Evolutionary conservation across 768 basidiomycete species (phyloP).

Genomic region (Tubosaeta sp.): DNA sequence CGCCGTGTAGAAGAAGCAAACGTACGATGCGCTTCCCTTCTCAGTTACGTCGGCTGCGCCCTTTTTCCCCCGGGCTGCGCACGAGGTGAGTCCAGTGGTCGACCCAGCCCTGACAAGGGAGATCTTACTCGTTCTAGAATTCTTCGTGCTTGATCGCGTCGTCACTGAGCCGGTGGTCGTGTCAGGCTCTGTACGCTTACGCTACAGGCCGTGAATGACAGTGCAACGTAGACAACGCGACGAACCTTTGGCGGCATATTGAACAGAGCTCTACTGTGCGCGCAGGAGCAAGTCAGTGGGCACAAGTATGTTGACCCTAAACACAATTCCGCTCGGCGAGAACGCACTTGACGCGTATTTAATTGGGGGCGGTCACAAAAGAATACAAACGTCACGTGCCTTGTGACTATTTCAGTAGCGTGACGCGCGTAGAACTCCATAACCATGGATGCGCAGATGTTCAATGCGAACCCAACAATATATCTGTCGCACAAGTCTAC

Average conservation of each 20-base stretch:
- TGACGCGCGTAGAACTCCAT: slow-evolving; percentile 16
- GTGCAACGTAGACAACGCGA: neutral
- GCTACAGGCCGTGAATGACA: slow-evolving; percentile 34
- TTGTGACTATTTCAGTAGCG: slow-evolving; percentile 12
- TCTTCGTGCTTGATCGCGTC: slow-evolving; percentile 45
- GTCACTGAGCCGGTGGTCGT: slow-evolving; percentile 26
- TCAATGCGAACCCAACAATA: slow-evolving; percentile 89
- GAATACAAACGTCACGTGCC: slow-evolving; percentile 14
- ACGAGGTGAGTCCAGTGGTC: slow-evolving; percentile 2
- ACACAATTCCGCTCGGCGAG: neutral
- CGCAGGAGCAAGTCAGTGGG: neutral
- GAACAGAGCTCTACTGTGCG: neutral
- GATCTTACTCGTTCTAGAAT: slow-evolving; percentile 34
- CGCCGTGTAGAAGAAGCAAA: slow-evolving; percentile 6
- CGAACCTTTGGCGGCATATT: slow-evolving; percentile 38
- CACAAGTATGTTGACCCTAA: neutral
- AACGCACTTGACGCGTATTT: slow-evolving; percentile 18
- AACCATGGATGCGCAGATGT: slow-evolving; percentile 54
- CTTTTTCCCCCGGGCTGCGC: slow-evolving; percentile 16
- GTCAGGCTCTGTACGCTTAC: slow-evolving; percentile 52
- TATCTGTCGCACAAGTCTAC: slow-evolving; percentile 50
- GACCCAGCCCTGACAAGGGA: slow-evolving; percentile 14
- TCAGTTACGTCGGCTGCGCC: slow-evolving; percentile 4
- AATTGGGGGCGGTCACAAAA: slow-evolving; percentile 4
- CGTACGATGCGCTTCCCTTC: slow-evolving; percentile 21